Base-by-base conservation (phyloP, 164 flowering plant species). In the Vitis riparia region DNA sequence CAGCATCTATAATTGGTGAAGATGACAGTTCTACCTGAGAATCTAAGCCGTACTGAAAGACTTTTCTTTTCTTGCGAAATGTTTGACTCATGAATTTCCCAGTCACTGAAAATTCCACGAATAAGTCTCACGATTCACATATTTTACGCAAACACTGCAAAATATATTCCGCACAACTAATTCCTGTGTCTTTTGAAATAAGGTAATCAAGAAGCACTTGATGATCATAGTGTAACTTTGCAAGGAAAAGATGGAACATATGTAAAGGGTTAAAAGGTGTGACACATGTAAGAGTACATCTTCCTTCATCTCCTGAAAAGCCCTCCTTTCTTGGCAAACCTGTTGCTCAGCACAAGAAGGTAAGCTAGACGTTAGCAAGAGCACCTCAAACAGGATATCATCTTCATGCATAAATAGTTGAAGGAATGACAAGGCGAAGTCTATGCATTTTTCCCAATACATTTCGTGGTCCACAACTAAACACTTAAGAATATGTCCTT, bases 191-290 rank as follows among this genome's bases (percentile, higher is more conserved):
- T 78, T 91, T 91, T 29, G 97, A 93, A 67, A 95, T 93, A 60
- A 95, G 97, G 80, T 91, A 95, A 81, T 95, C 99, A 68, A 95
- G 94, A 79, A 95, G 92, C 70, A 93, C 89, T 62, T 81, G 82
- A 79, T 93, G 93, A 85, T 95, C 98, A 88, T 91, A 93, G 68
- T 76, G 85, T 76, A 95, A 72, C 99, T 88, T 88, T 55, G 89
- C 79, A 74, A 95, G 97, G 79, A 95, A 93, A 58, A 87, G 66
- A 80, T 86, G 89, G 74, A 93, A 90, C 48, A 95, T 64, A 72
- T 71, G 77, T 51, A 90, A 29, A 13, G 97, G 99, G 73, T 87
- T 80, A 48, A 95, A 71, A 89, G 53, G 62, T 79, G 81, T 59
- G 90, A 82, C 16, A 91, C 61, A 72, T 73, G 87, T 72, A 69